Evolutionary conservation across 2,329 filamentous ascomycete genomes (phyloP), one percentile per base, ranked within the genome.

Genomic region (Aspergillus fumigatiaffinis): DNA sequence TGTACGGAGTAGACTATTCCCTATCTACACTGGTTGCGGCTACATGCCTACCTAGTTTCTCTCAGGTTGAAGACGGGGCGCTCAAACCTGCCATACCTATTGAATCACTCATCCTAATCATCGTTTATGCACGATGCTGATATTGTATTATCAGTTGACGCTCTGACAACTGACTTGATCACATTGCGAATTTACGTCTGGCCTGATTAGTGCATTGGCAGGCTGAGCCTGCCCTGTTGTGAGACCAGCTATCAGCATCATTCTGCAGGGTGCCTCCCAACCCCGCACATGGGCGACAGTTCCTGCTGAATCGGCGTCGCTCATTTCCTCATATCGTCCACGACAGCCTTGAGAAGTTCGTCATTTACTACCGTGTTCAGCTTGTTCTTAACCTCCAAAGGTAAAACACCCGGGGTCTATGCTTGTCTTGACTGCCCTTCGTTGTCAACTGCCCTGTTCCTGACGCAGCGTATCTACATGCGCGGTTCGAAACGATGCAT

Each of bases 211-310:
- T 23, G 42, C 42, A n/a, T 46, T 21, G 8, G 12, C 42, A 46
- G 17, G 32, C 32, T 17, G 32, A 17, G 14, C 32, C 14, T 38
- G 14, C 14, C 32, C 32, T 38, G 21, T 46, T 32, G 38, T 20
- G 25, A 48, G 32, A 38, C n/a, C 12, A 49, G 6, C 28, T 26
- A 49, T 28, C 32, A 53, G 49, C 28, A 29, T 35, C 41, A 44
- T 32, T 52, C 46, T 53, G 53, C 57, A 53, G 56, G 54, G 51
- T 42, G 14, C 47, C 38, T 44, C 23, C 44, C 41, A 60, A 63
- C 61, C 61, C 61, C 61, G 61, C 61, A 63, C 58, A 42, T 52
- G 49, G 50, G 49, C 54, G 55, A 60, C 51, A 53, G 54, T 56
- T 59, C 51, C 57, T 54, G 56, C 54, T 63, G 60, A 52, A 54